Evolutionary conservation across 257 asterid genomes (phyloP).

Genomic region (Paulownia fortunei): DNA sequence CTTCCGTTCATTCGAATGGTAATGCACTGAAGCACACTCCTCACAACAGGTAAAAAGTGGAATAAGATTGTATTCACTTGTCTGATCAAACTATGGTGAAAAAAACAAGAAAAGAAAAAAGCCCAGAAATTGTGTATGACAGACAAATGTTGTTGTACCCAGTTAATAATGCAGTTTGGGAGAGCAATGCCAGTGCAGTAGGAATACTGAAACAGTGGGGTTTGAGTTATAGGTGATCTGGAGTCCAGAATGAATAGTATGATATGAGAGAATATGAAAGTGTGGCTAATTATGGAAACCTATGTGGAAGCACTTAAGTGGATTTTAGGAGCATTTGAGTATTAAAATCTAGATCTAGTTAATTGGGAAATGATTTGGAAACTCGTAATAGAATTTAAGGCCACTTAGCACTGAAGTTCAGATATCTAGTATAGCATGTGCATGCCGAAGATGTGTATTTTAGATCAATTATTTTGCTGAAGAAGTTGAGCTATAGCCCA

Average conservation of each 20-base stretch:
- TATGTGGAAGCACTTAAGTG: background rate
- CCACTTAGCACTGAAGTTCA: background rate
- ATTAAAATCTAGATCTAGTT: too few relatives aligned
- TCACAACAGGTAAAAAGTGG: background rate
- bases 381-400: too few relatives aligned
- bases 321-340: too few relatives aligned
- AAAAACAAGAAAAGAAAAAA: background rate
- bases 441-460: background rate
- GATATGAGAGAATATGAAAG: background rate
- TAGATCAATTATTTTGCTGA: background rate
- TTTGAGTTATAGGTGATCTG: background rate
- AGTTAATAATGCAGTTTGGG: too few relatives aligned
- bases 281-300: background rate
- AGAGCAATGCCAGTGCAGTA: too few relatives aligned
- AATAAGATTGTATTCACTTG: background rate
- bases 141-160: too few relatives aligned
- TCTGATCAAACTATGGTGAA: background rate
- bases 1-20: background rate
- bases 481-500: background rate
- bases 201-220: background rate
- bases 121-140: background rate
- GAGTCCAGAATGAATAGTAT: background rate
- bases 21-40: background rate
- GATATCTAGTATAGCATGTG: background rate
- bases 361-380: too few relatives aligned